These are phyloP conservation scores for Noccaea caerulescens DNA, from an alignment of 345 rosid genomes.

Conservation along the genomic window DNA sequence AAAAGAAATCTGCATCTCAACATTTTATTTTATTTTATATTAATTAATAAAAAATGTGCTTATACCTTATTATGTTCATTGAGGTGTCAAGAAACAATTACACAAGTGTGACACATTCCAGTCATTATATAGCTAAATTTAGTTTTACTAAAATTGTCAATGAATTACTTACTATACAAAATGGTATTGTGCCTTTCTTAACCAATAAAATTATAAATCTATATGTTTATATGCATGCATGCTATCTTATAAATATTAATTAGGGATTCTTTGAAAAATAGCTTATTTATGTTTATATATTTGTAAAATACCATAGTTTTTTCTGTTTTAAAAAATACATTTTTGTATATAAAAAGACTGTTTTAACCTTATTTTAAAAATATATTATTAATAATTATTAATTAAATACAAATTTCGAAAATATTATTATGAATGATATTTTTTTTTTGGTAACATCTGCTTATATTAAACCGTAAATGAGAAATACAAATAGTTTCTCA, in stretches of 20 bases:
- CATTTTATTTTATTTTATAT: background rate
- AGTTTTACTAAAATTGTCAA: background rate
- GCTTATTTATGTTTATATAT: too few species aligned
- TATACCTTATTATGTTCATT: background rate
- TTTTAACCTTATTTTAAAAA: too few species aligned
- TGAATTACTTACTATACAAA: background rate
- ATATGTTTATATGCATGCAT: background rate
- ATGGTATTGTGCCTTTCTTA: background rate
- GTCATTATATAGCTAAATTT: background rate
- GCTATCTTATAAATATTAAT: background rate
- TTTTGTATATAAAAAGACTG: too few species aligned
- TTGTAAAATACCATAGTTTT: too few species aligned
- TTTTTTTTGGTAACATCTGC: too few species aligned
- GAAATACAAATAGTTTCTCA: too few species aligned
- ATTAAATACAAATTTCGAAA: too few species aligned
- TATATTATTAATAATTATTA: too few species aligned
- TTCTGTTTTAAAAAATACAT: too few species aligned
- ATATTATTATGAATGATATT: too few species aligned
- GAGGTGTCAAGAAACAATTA: conserved; percentile 5
- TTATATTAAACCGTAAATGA: too few species aligned
- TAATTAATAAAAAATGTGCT: background rate
- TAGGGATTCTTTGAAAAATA: too few species aligned
- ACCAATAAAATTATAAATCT: background rate
- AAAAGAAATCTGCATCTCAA: conserved; percentile 10
- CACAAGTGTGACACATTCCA: background rate